Base-by-base conservation (phyloP, 139 green algal genomes). In the Pleodorina starrii region DNA sequence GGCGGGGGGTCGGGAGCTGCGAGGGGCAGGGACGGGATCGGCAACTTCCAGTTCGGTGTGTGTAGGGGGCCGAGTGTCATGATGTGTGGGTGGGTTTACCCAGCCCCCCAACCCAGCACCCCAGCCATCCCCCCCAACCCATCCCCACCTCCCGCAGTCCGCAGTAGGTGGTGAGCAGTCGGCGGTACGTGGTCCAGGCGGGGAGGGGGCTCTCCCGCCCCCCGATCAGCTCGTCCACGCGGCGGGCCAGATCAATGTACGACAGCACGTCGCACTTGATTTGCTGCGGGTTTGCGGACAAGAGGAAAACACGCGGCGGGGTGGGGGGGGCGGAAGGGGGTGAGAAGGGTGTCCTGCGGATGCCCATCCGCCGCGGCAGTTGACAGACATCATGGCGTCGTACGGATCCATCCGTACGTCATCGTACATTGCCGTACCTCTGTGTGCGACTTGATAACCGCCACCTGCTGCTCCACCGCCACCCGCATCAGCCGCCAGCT, bases 231-330 rank as follows among this genome's bases (percentile, higher is more conserved):
- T 88, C 79, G 36, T 91, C 69, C 51, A 91, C 57, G 0, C 80
- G 80, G 4, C 84, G 84, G 25, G 88, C 87, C 66, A 91, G 77
- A 21, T 91, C 87, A 38, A 91, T n/a, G 69, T 91, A 91, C 25
- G 68, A 10, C 12, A 60, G 19, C 29, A 87, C 23, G 38, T 81
- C 68, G 19, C 66, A 71, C 66, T 80, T 75, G 17, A 88, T 50
- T 42, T 77, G 81, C 21, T 35, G 36, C 36, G n/a, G n/a, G n/a
- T n/a, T n/a, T n/a, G n/a, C 27, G 2, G 2, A 54, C 1, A n/a
- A 59, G 29, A 66, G 54, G 5, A 66, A 60, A 60, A 25, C n/a
- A n/a, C n/a, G 19, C 23, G 36, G 48, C 6, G 9, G 46, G 54
- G 54, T 21, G 54, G 5, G 29, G 54, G 54, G 54, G 25, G n/a